These are phyloP conservation scores for Komagataella populi DNA, from an alignment of 805 yeast genomes.

Conservation along the genomic window DNA sequence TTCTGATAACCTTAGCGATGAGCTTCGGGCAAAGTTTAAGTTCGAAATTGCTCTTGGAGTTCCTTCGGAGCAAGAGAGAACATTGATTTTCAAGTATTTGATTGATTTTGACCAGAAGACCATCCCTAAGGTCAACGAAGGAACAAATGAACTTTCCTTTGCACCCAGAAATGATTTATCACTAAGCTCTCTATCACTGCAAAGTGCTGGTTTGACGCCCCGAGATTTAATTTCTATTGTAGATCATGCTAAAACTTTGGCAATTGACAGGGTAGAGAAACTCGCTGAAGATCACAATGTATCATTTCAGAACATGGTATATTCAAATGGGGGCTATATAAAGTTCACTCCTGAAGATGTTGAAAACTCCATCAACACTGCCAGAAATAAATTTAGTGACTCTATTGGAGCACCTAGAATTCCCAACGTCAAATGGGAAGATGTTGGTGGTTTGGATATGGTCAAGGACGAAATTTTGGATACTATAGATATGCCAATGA, in stretches of 20 bases:
- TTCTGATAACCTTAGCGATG: constrained; percentile 52
- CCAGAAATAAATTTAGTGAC: constrained; percentile 80
- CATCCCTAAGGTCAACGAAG: background rate
- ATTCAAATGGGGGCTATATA: constrained; percentile 43
- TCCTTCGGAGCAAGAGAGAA: constrained; percentile 69
- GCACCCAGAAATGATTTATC: constrained; percentile 32
- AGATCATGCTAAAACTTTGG: constrained; percentile 43
- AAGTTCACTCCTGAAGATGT: constrained; percentile 46
- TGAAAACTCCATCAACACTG: constrained; percentile 59
- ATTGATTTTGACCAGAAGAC: constrained; percentile 7
- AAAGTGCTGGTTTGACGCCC: constrained; percentile 89
- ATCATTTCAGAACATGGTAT: constrained; percentile 19
- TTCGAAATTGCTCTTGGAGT: constrained; percentile 69
- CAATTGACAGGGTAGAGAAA: constrained; percentile 33
- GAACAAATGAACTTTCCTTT: background rate
- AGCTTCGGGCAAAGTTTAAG: constrained; percentile 52
- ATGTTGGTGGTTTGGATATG: constrained; percentile 86
- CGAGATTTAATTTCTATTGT: constrained; percentile 66
- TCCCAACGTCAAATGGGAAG: constrained; percentile 94
- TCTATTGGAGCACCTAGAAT: constrained; percentile 95
- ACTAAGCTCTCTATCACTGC: constrained; percentile 48
- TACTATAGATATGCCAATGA: constrained; percentile 91
- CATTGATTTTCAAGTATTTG: constrained; percentile 42
- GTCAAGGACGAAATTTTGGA: constrained; percentile 90
- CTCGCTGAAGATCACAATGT: constrained; percentile 12